Evolutionary conservation across 1,284 basidiomycete genomes (phyloP).

Genomic region (Stereum hirsutum): DNA sequence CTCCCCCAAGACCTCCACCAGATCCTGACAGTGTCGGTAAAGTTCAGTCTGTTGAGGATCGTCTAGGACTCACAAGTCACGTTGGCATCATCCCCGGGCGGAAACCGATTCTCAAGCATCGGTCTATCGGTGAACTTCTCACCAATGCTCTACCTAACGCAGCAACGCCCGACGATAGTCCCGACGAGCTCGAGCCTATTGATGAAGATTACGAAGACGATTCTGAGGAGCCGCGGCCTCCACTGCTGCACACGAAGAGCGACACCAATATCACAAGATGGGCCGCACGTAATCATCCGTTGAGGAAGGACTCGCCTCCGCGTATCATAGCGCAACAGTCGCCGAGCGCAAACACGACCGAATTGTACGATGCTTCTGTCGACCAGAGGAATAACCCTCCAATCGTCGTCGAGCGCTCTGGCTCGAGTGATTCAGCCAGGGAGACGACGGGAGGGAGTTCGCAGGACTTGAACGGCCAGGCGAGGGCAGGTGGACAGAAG

Average conservation of each 20-base stretch:
- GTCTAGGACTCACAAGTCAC: constrained; percentile 13
- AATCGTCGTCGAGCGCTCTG: constrained; percentile 8
- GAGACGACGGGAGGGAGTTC: constrained; percentile 19
- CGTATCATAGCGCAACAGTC: constrained; percentile 38
- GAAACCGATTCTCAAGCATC: constrained; percentile 96
- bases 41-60: constrained; percentile 14
- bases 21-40: constrained; percentile 11
- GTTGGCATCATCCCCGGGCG: constrained; percentile 27
- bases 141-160: constrained; percentile 51
- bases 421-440: constrained; percentile 20
- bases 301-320: constrained; percentile 61
- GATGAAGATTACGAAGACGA: constrained; percentile 21
- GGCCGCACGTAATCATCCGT: constrained; percentile 34
- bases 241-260: constrained; percentile 71
- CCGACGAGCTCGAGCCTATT: constrained; percentile 27
- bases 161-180: constrained; percentile 20
- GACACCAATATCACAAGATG: constrained; percentile 66
- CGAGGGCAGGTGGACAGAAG: constrained; percentile 34
- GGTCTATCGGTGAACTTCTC: constrained; percentile 88
- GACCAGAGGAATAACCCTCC: constrained; percentile 6
- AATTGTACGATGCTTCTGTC: no score
- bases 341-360: no score
- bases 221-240: constrained; percentile 34
- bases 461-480: constrained; percentile 29
- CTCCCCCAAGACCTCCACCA: constrained; percentile 34